A percentile compares a stretch with the other conserved stretches of the same genome.
phyloP scores from a whole-genome alignment of 2,329 filamentous ascomycete genomes.

The Talaromyces sp. region DNA sequence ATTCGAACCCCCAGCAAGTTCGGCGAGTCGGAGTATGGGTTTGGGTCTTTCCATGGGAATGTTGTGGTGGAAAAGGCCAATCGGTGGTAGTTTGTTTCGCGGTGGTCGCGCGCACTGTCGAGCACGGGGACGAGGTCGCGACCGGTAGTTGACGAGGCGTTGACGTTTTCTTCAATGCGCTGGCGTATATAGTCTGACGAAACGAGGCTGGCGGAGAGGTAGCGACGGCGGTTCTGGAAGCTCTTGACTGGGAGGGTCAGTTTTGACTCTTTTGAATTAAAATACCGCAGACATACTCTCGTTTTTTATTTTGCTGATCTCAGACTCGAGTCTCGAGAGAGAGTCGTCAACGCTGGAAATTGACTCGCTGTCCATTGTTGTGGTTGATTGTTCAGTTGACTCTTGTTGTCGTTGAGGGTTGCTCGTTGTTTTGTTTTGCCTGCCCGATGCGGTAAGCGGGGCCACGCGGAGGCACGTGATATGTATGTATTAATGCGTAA shows the following conservation, averaged over 20 bases:
- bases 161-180: conserved; percentile 16
- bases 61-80: conserved; percentile 40
- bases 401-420: neutral
- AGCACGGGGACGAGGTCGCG: conserved; percentile 29
- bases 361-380: conserved; percentile 7
- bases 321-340: conserved; percentile 29
- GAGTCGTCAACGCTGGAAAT: conserved; percentile 7
- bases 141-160: conserved; percentile 15
- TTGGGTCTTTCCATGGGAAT: conserved; percentile 42
- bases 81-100: conserved; percentile 36
- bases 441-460: neutral
- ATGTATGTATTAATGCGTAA: no score
- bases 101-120: conserved; percentile 24
- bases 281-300: conserved; percentile 28
- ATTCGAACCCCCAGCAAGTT: conserved; percentile 37
- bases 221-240: conserved; percentile 32
- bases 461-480: neutral
- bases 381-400: neutral
- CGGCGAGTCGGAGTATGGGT: conserved; percentile 21
- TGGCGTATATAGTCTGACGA: conserved; percentile 32
- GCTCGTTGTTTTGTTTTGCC: neutral
- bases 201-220: conserved; percentile 37
- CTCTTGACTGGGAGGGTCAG: conserved; percentile 26
- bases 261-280: neutral
- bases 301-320: conserved; percentile 35